phyloP scores from a whole-genome alignment of 2,329 filamentous ascomycete genomes.

The Mariannaea elegans region DNA sequence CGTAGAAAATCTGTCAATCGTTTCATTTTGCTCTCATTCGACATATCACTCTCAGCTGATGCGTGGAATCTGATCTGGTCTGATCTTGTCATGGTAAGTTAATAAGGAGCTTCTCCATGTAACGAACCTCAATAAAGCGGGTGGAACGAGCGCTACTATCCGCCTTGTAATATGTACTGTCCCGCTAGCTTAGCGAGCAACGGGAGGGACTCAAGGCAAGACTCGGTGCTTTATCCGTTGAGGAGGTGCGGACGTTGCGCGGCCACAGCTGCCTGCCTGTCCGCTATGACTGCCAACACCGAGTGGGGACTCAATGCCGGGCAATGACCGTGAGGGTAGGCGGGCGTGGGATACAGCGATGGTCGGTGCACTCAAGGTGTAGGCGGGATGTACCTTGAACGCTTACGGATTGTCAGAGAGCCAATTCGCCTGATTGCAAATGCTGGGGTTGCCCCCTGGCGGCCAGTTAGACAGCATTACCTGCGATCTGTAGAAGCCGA shows the following conservation, averaged over 20 bases:
- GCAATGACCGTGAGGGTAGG: constrained; percentile 2
- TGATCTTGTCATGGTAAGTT: constrained; percentile 1
- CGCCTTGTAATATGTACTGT: background rate
- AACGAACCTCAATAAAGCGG: background rate
- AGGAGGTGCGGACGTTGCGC: constrained; percentile 28
- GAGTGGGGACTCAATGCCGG: constrained; percentile 6
- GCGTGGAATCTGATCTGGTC: constrained; percentile 4
- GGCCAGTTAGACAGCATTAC: background rate
- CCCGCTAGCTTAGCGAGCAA: constrained; percentile 1
- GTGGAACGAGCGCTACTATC: constrained; percentile 11
- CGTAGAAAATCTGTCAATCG: too few relatives aligned
- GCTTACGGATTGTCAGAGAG: background rate
- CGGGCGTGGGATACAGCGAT: constrained; percentile 1
- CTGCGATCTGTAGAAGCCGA: constrained; percentile 39
- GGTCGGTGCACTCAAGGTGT: background rate
- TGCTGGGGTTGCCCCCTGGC: background rate
- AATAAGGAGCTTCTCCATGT: background rate
- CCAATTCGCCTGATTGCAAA: background rate
- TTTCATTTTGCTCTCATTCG: background rate
- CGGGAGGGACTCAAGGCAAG: constrained; percentile 1
- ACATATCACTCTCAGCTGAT: background rate
- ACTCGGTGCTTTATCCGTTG: constrained; percentile 22
- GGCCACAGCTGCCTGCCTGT: constrained; percentile 35
- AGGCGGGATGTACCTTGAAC: constrained; percentile 3
- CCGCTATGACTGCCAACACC: constrained; percentile 12